Percentiles rank a stretch among this genome's conserved stretches.
phyloP scores from a whole-genome alignment of 305 asterid genomes.

The Rubia tinctorum region DNA sequence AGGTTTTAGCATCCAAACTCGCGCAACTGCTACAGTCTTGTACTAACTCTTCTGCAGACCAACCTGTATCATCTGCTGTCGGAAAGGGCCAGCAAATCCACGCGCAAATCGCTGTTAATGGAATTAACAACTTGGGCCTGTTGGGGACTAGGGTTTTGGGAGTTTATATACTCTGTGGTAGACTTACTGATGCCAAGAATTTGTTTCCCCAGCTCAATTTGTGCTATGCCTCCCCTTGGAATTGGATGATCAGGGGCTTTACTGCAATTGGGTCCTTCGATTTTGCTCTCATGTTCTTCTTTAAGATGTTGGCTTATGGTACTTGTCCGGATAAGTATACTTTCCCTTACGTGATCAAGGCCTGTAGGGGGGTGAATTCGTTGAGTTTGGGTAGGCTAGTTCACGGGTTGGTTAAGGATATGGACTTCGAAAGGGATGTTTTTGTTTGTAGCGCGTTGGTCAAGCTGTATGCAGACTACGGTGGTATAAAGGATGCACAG shows the following conservation, averaged over 20 bases:
- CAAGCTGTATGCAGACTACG: constrained; percentile 62
- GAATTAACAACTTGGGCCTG: constrained; percentile 54
- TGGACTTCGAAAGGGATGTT: constrained; percentile 67
- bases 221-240: constrained; percentile 90
- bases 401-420: constrained; percentile 38
- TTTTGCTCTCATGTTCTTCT: constrained; percentile 53
- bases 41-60: constrained; percentile 17
- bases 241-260: constrained; percentile 93
- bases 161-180: constrained; percentile 46
- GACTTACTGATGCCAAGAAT: constrained; percentile 50
- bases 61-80: constrained; percentile 26
- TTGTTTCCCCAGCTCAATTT: constrained; percentile 64
- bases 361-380: constrained; percentile 57
- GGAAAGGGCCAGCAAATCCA: constrained; percentile 56
- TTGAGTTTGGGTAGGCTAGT: constrained; percentile 47
- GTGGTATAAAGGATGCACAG: constrained; percentile 47
- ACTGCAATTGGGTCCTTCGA: constrained; percentile 53
- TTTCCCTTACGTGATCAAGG: constrained; percentile 72
- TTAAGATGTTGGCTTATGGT: constrained; percentile 76
- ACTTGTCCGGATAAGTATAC: constrained; percentile 81
- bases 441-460: constrained; percentile 79
- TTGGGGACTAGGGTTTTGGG: constrained; percentile 79
- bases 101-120: constrained; percentile 69
- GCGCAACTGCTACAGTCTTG: constrained; percentile 47
- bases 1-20: constrained; percentile 59